phyloP scores from a whole-genome alignment of 345 rosid species.

The Populus alba region DNA sequence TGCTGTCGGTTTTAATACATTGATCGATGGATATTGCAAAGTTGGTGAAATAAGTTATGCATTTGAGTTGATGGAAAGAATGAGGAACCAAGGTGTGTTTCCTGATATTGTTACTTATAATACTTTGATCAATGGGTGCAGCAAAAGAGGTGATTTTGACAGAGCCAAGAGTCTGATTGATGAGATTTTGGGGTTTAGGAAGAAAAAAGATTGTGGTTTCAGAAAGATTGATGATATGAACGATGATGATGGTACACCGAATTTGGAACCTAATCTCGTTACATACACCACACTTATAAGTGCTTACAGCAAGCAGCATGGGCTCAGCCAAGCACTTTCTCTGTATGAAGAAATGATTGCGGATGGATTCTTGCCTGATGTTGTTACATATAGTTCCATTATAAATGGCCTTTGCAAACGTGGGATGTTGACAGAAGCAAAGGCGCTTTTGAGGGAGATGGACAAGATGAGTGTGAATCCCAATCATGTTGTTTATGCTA shows the following conservation, averaged over 20 bases:
- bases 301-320: constrained; percentile 54
- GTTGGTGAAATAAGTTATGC: constrained; percentile 42
- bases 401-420: constrained; percentile 67
- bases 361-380: constrained; percentile 62
- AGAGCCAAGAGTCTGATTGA: constrained; percentile 54
- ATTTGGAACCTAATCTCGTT: constrained; percentile 51
- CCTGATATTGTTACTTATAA: constrained; percentile 62
- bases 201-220: constrained; percentile 3
- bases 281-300: constrained; percentile 67
- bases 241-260: constrained; percentile 3
- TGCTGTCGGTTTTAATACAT: constrained; percentile 46
- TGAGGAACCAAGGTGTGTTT: constrained; percentile 42
- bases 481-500: constrained; percentile 63
- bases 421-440: constrained; percentile 58
- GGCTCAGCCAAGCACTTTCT: constrained; percentile 55
- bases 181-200: constrained; percentile 37
- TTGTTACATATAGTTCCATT: constrained; percentile 71
- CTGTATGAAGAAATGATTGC: constrained; percentile 58
- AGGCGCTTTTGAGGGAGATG: constrained; percentile 60
- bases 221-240: constrained; percentile 2
- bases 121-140: constrained; percentile 55
- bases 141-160: constrained; percentile 56
- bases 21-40: constrained; percentile 54
- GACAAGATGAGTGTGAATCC: constrained; percentile 61
- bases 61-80: constrained; percentile 38